Evolutionary conservation across 2,329 filamentous ascomycete species (phyloP), one percentile per base, ranked within the genome.

Genomic region (Fusarium annulatum): DNA sequence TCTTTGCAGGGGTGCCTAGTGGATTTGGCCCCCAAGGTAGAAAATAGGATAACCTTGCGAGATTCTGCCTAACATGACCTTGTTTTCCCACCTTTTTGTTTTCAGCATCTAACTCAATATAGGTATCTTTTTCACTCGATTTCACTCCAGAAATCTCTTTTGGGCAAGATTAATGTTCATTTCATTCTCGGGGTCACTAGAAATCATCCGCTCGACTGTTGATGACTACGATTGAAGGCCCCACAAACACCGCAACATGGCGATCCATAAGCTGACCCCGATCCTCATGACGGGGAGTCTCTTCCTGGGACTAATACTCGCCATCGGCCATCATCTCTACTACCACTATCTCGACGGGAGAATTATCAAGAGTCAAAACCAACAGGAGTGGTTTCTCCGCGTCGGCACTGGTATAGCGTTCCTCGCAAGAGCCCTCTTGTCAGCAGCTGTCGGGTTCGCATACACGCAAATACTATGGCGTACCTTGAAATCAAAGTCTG

Each of bases 311-410:
- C 2, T 65, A 4, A 0, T 43, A 0, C 56, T 72, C 1, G 68
- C 68, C 8, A 23, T 72, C 1, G 55, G 43, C 0, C 70, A 72
- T 14, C 69, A 72, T 14, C n/a, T 72, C 0, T 72, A 57, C 21
- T 72, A 72, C 19, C 12, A 46, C 0, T 57, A 34, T 10, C 36
- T 69, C 0, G 15, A 72, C 1, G 23, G 30, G 0, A 26, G 38
- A 1, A 36, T 72, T 0, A 30, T 69, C 6, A 23, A 46, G 19
- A 65, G 15, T 6, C 48, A 64, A 1, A 45, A 21, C 0, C 70
- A 72, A 1, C 70, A 72, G 36, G 68, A 72, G n/a, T 72, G 70
- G 69, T 69, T 48, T 9, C 9, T 72, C 1, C 69, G 70, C 14
- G 30, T 72, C 0, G 70, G 70, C 1, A 72, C 69, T 0, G 70